Evolutionary conservation across 257 asterid genomes (phyloP).

Genomic region (Lantana camara): DNA sequence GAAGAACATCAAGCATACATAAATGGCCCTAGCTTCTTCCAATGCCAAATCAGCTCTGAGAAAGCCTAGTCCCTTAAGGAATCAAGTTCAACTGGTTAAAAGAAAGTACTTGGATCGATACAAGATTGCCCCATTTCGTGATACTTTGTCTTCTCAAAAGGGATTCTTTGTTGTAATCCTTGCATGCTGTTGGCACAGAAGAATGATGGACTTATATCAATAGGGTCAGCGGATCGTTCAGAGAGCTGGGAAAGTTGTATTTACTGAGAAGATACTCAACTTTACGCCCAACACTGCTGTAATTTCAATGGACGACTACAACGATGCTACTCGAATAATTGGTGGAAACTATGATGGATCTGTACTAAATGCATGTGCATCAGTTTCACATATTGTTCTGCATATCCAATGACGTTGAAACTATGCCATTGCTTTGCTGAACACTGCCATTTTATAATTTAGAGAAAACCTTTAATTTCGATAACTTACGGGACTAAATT

Average conservation of each 20-base stretch:
- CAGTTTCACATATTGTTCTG: slow-evolving; percentile 4
- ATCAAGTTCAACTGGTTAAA: slow-evolving; percentile 60
- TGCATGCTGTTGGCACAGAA: slow-evolving; percentile 64
- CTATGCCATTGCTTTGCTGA: not conserved
- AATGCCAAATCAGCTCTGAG: slow-evolving; percentile 34
- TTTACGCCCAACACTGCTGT: slow-evolving; percentile 66
- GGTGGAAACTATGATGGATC: slow-evolving; percentile 71
- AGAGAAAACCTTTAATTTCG: slow-evolving; percentile 9
- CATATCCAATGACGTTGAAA: slow-evolving; percentile 10
- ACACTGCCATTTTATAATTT: not conserved
- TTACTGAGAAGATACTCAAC: slow-evolving; percentile 41
- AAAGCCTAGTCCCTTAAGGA: slow-evolving; percentile 59
- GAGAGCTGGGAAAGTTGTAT: slow-evolving; percentile 69
- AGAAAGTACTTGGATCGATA: slow-evolving; percentile 55
- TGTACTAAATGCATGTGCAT: slow-evolving; percentile 25
- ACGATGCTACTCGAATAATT: slow-evolving; percentile 64
- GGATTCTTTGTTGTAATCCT: slow-evolving; percentile 65
- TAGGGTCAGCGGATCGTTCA: slow-evolving; percentile 74
- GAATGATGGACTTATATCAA: slow-evolving; percentile 54
- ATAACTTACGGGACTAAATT: slow-evolving; percentile 4
- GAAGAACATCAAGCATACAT: slow-evolving; percentile 22
- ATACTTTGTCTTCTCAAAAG: slow-evolving; percentile 62
- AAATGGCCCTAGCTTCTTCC: slow-evolving; percentile 41
- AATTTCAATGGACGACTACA: slow-evolving; percentile 75
- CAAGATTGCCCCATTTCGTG: slow-evolving; percentile 52